Conservation (phyloP, 2,329 filamentous ascomycete species). For the Pyrenophora teres region DNA sequence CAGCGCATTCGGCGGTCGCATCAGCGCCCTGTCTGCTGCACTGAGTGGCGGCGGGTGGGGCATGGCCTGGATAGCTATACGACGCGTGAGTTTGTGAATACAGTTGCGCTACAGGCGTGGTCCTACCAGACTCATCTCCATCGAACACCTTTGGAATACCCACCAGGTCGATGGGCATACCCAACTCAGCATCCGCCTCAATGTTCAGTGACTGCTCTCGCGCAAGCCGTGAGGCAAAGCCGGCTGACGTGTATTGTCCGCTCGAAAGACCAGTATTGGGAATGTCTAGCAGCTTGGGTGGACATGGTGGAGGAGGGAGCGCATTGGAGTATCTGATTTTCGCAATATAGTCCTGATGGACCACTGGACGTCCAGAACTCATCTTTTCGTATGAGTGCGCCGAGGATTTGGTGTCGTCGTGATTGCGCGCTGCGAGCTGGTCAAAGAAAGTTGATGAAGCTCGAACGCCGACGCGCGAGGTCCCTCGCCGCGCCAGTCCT, state of each 20-base stretch:
- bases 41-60: slow-evolving; percentile 73
- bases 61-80: slow-evolving; percentile 78
- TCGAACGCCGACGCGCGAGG: slow-evolving; percentile 29
- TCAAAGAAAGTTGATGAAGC: slow-evolving; percentile 37
- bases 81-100: slow-evolving; percentile 27
- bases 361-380: slow-evolving; percentile 43
- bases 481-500: slow-evolving; percentile 21
- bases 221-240: slow-evolving; percentile 85
- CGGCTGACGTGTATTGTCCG: slow-evolving; percentile 86
- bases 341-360: slow-evolving; percentile 96
- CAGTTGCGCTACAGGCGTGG: slow-evolving; percentile 6
- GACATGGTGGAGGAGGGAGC: slow-evolving; percentile 89
- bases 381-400: slow-evolving; percentile 20
- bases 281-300: slow-evolving; percentile 95
- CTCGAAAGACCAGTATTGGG: slow-evolving; percentile 88
- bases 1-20: slow-evolving; percentile 81
- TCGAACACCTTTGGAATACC: slow-evolving; percentile 95
- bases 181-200: slow-evolving; percentile 94
- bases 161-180: slow-evolving; percentile 94
- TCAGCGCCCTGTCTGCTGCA: slow-evolving; percentile 80
- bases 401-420: slow-evolving; percentile 12
- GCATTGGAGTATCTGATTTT: slow-evolving; percentile 95
- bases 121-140: slow-evolving; percentile 86
- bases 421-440: slow-evolving; percentile 5
- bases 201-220: slow-evolving; percentile 94